phyloP scores from a whole-genome alignment of 2,329 filamentous ascomycete species.

The Botrytis fabae region DNA sequence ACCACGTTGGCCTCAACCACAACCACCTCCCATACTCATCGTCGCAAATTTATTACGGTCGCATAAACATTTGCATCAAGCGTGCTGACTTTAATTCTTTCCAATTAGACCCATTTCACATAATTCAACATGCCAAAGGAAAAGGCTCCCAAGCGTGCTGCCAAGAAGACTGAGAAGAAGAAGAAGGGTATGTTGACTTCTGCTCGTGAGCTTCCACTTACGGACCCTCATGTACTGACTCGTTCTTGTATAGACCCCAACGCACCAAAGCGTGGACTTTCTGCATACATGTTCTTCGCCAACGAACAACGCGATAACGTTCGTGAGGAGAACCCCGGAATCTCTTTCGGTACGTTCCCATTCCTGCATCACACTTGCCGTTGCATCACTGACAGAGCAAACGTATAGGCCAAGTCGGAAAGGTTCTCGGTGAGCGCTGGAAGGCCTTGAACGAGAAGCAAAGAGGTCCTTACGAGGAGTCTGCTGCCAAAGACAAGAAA shows the following conservation, averaged over 20 bases:
- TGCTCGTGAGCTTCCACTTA: background rate
- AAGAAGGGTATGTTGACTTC: conserved; percentile 62
- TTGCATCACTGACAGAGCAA: conserved; percentile 25
- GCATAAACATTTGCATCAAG: conserved; percentile 22
- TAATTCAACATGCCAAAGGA: conserved; percentile 65
- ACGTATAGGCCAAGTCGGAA: conserved; percentile 81
- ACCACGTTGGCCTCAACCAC: conserved; percentile 16
- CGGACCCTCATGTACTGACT: conserved; percentile 26
- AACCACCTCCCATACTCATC: conserved; percentile 25
- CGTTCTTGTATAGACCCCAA: conserved; percentile 67
- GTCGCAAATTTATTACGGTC: conserved; percentile 22
- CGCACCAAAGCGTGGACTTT: conserved; percentile 98
- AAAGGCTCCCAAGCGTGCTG: conserved; percentile 60
- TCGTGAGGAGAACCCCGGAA: conserved; percentile 95
- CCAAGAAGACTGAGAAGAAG: conserved; percentile 65
- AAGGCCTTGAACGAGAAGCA: conserved; percentile 95
- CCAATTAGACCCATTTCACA: conserved; percentile 27
- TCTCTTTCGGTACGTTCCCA: conserved; percentile 80
- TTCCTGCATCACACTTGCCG: background rate
- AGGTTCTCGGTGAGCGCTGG: conserved; percentile 97
- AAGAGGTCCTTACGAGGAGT: conserved; percentile 90
- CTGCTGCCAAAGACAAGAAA: conserved; percentile 98
- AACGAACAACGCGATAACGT: conserved; percentile 99
- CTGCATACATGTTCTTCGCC: conserved; percentile 99
- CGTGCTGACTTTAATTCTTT: conserved; percentile 30